Percentiles rank a stretch among this genome's conserved stretches.
Conservation (phyloP, 139 green algal genomes). For the Yamagishiella unicocca region DNA sequence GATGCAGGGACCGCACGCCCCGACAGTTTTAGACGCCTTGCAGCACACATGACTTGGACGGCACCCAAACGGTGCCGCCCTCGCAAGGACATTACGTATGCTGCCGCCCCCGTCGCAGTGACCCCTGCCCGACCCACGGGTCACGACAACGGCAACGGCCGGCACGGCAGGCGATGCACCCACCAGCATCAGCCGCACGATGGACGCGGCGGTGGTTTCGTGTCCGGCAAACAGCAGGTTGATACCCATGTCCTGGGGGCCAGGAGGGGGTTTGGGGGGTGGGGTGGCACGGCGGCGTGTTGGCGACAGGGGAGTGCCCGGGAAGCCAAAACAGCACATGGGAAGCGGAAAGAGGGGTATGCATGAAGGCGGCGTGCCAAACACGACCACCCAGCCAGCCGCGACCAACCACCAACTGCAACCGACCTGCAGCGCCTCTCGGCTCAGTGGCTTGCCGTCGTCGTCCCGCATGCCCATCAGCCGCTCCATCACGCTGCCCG, state of each 20-base stretch:
- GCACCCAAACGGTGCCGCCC: too few relatives aligned
- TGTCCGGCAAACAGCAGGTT: conserved; percentile 38
- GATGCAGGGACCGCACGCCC: too few relatives aligned
- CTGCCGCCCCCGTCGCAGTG: too few relatives aligned
- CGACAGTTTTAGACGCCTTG: too few relatives aligned
- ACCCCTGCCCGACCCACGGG: too few relatives aligned
- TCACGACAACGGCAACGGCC: too few relatives aligned
- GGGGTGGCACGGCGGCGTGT: too few relatives aligned
- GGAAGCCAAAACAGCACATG: background rate
- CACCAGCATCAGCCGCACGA: conserved; percentile 16
- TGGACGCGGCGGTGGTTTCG: conserved; percentile 39
- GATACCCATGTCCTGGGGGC: background rate
- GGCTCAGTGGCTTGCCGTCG: conserved; percentile 4
- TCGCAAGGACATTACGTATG: too few relatives aligned
- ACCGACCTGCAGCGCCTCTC: background rate
- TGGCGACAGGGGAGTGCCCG: background rate
- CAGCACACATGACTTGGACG: too few relatives aligned
- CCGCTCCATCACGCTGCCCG: conserved; percentile 15
- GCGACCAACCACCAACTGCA: background rate
- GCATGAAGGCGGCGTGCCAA: background rate
- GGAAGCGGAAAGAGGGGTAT: background rate
- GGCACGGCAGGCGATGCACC: too few relatives aligned
- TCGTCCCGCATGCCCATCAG: conserved; percentile 12
- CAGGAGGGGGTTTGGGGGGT: background rate
- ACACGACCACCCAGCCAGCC: background rate